Conservation (phyloP, 2,329 filamentous ascomycete species). For the Zasmidium cellare region DNA sequence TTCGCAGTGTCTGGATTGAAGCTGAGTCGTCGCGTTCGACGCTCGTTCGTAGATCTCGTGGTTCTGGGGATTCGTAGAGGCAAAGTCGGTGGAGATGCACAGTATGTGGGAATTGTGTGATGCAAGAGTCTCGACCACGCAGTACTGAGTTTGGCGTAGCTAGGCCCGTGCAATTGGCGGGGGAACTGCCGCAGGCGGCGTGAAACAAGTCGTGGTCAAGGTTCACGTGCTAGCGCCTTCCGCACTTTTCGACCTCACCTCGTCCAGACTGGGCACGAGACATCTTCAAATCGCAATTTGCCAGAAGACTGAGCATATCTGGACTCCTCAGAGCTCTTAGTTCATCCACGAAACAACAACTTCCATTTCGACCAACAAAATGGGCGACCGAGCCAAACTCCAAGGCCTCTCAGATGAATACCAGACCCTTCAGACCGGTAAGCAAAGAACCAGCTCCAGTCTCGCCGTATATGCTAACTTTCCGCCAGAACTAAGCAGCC, state of each 20-base stretch:
- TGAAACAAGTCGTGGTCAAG: background rate
- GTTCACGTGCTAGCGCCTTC: background rate
- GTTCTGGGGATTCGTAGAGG: background rate
- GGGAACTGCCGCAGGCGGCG: background rate
- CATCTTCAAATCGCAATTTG: background rate
- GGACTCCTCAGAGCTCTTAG: too few relatives aligned
- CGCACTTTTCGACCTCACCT: conserved; percentile 8
- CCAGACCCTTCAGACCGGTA: conserved; percentile 81
- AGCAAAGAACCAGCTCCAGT: conserved; percentile 12
- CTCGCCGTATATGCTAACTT: background rate
- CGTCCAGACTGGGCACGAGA: background rate
- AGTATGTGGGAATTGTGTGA: background rate
- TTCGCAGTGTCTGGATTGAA: background rate
- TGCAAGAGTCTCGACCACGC: background rate
- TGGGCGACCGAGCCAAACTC: conserved; percentile 66
- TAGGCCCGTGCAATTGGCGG: background rate
- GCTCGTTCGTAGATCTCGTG: too few relatives aligned
- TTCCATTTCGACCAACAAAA: conserved; percentile 11
- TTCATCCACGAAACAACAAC: background rate
- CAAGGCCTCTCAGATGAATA: conserved; percentile 86
- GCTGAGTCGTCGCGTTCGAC: background rate
- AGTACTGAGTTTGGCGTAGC: background rate
- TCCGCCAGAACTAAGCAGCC: conserved; percentile 70
- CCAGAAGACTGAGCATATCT: too few relatives aligned
- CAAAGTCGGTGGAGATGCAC: background rate